Base-by-base conservation (phyloP, 2,329 filamentous ascomycete species). In the Nigrospora osmanthi region DNA sequence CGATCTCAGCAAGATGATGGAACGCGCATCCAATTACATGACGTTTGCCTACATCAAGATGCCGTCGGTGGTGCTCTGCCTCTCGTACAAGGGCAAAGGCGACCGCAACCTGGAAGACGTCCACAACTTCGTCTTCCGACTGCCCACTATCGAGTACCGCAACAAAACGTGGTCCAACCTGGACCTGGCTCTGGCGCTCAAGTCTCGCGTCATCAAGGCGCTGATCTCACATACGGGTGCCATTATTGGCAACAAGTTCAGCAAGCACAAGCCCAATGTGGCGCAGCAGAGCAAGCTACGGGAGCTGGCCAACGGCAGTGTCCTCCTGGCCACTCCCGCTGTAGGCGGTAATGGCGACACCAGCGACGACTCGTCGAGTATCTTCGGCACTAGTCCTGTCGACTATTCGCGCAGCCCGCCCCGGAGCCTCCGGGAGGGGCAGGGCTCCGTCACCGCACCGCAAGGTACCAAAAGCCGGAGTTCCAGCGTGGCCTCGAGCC, bases 111-210 rank as follows among this genome's bases (percentile, higher is more conserved):
- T 98, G 46, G 89, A 96, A 67, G 94, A 98, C 64, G 85, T 98
- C 14, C 91, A 98, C 66, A 85, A 97, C 60, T 94, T 98, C 54
- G 93, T 98, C 40, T 98, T 98, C 77, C 83, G 89, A 32, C 80
- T 98, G 67, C 93, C 93, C 4, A 85, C 87, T 2, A 83, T 98
- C 39, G 93, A 98, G 63, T 97, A 95, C 69, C 82, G 89, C 51
- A 98, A 98, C 74, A 98, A 98, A 72, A 97, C 90, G 10, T 98
- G 93, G 93, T 96, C 89, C 7, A 98, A 97, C 62, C 77, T 98
- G 7, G 93, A 98, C 58, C 79, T 98, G 11, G 90, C 91, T 1
- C 74, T 97, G 40, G 86, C 89, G 13, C 75, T 98, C 44, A 97
- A 98, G 70, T 94, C 90, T 61, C 90, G 95, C 39, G 87, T 97